Base-by-base conservation (phyloP, 768 basidiomycete species). In the Podaxis sp. region DNA sequence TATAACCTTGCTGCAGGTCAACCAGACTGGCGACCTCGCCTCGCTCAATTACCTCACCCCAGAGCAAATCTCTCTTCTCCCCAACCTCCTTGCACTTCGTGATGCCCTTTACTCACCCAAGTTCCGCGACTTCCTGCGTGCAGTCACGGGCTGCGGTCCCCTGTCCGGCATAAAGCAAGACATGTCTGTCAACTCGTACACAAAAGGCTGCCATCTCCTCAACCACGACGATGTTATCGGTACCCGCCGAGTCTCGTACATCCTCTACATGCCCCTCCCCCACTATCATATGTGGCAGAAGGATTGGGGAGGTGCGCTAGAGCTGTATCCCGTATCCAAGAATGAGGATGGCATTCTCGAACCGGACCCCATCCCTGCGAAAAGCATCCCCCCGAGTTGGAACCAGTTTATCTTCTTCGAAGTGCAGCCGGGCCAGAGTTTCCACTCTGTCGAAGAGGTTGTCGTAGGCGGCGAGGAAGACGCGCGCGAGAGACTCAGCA, bases 221-320 rank as follows among this genome's bases (percentile, higher is more conserved):
- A 93, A 96, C 74, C 96, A 98, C 79, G 96, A 98, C 86, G 96
- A 98, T 73, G 96, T 96, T 25, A 98, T 98, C 71, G 94, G 94
- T 64, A 85, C 94, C 7, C 89, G 96, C 25, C 86, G 94, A 46
- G 91, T 98, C 57, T 96, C 93, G 1, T 98, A 96, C 79, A 96
- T 98, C 76, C 87, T 98, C 54, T 98, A 98, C 77, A 91, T 98
- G 83, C 96, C 96, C 19, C 82, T 89, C 65, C 88, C 90, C 27
- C 75, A 81, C 72, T 83, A 82, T 69, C 79, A 86, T 63, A 80
- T 85, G 51, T 98, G 96, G 96, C 83, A 90, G 70, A 82, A 85
- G 49, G 88, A 91, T 64, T 97, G 91, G 87, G 96, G 96, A 37
- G 96, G 96, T 27, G 91, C 95, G 2, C 83, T 98, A 50, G 96